Conservation (phyloP, 2,329 filamentous ascomycete genomes). For the Apiospora hydei region DNA sequence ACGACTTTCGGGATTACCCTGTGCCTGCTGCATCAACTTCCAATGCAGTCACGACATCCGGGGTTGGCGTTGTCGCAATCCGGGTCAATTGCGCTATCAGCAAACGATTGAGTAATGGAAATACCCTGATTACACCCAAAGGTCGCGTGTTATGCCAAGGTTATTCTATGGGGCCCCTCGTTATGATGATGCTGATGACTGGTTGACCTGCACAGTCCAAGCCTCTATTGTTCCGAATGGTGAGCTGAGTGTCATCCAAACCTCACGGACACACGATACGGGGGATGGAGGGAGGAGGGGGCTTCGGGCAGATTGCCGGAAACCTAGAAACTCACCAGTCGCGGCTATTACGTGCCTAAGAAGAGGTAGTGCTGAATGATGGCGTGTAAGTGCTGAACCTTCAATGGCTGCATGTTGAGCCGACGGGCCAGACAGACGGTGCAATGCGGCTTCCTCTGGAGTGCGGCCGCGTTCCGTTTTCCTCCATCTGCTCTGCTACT, state of each 20-base stretch:
- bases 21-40: neutral
- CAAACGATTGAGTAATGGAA: slow-evolving; percentile 22
- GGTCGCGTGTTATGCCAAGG: slow-evolving; percentile 19
- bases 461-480: slow-evolving; percentile 19
- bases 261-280: neutral
- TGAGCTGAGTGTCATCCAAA: neutral
- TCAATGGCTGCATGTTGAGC: neutral
- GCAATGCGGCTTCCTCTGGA: neutral
- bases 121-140: slow-evolving; percentile 21
- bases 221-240: neutral
- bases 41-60: neutral
- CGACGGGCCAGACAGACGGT: neutral
- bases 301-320: neutral
- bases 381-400: neutral
- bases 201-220: neutral
- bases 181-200: neutral
- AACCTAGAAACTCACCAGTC: neutral
- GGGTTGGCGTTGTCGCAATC: neutral
- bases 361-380: neutral
- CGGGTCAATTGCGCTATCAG: slow-evolving; percentile 17
- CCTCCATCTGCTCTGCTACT: neutral
- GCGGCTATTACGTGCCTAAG: slow-evolving; percentile 6
- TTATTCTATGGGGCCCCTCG: neutral
- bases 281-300: neutral
- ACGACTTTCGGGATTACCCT: neutral